phyloP scores from a whole-genome alignment of 306 rosid genomes.

The Medicago ruthenica region DNA sequence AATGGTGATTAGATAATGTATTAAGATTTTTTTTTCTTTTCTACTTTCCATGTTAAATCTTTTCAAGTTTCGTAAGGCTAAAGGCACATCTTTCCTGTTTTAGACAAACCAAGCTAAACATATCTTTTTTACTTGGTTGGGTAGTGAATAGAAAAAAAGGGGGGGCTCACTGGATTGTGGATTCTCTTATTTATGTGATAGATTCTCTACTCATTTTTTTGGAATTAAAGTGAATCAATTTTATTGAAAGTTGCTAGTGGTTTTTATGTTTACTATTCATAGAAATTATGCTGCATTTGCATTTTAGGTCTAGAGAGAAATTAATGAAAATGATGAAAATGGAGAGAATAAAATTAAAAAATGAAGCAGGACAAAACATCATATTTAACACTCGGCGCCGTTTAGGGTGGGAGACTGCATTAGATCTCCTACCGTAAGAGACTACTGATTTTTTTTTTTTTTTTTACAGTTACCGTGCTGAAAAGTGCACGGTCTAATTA shows the following conservation, averaged over 20 bases:
- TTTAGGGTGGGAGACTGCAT: too few species aligned
- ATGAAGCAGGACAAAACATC: too few species aligned
- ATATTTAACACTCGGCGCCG: too few species aligned
- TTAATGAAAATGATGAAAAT: too few species aligned
- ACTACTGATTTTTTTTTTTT: too few species aligned
- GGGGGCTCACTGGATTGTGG: slow-evolving; percentile 28
- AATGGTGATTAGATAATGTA: slow-evolving; percentile 2
- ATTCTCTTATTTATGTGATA: slow-evolving; percentile 25
- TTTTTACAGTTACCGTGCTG: too few species aligned
- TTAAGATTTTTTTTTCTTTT: background rate
- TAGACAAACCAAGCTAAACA: slow-evolving; percentile 20
- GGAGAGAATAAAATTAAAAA: too few species aligned
- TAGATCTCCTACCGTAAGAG: too few species aligned
- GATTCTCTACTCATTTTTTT: slow-evolving; percentile 5
- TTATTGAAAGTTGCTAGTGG: slow-evolving; percentile 29
- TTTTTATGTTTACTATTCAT: slow-evolving; percentile 13
- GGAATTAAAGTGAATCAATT: slow-evolving; percentile 37
- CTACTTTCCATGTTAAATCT: background rate
- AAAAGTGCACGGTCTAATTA: too few species aligned
- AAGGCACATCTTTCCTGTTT: background rate
- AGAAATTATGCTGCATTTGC: slow-evolving; percentile 7
- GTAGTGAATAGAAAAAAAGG: slow-evolving; percentile 8
- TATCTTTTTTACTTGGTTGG: slow-evolving; percentile 7
- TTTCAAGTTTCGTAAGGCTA: slow-evolving; percentile 21
- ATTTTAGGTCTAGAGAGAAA: background rate